A percentile compares a stretch with the other conserved stretches of the same genome.
These are phyloP conservation scores for Botrytis hyacinthi DNA, from an alignment of 2,329 filamentous ascomycete genomes.

Conservation along the genomic window DNA sequence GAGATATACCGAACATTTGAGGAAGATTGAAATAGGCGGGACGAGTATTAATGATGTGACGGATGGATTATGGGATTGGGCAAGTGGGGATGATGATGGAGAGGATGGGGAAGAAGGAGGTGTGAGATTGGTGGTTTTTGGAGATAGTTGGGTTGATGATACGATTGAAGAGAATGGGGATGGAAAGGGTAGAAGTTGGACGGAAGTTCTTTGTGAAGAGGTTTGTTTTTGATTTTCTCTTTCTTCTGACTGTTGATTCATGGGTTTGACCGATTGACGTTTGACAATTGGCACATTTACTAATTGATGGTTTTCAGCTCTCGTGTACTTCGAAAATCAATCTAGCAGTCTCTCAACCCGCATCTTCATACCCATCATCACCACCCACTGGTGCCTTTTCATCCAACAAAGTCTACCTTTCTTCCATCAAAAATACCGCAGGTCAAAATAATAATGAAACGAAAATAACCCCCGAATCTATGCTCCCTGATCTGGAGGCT, in stretches of 20 bases:
- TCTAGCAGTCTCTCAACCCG: slow-evolving; percentile 34
- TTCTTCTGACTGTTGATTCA: neutral
- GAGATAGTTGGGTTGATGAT: slow-evolving; percentile 38
- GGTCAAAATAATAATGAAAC: slow-evolving; percentile 1
- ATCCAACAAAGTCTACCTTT: slow-evolving; percentile 30
- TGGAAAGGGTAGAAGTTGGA: slow-evolving; percentile 33
- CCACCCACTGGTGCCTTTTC: slow-evolving; percentile 32
- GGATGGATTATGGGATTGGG: slow-evolving; percentile 30
- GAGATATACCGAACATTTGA: slow-evolving; percentile 26
- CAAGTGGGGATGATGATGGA: slow-evolving; percentile 17
- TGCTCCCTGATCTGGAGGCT: slow-evolving; percentile 34
- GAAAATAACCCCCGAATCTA: neutral
- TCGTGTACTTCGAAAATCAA: slow-evolving; percentile 35
- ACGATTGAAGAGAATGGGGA: slow-evolving; percentile 21
- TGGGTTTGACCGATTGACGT: neutral
- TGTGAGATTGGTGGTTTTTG: slow-evolving; percentile 36
- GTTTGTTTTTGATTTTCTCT: slow-evolving; percentile 24
- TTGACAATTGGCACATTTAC: neutral
- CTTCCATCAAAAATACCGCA: neutral
- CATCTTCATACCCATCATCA: slow-evolving; percentile 24
- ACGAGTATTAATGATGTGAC: slow-evolving; percentile 26
- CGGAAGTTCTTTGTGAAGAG: slow-evolving; percentile 35
- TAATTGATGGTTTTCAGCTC: slow-evolving; percentile 27
- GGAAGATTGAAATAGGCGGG: slow-evolving; percentile 28
- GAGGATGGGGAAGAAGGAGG: slow-evolving; percentile 21